phyloP scores from a whole-genome alignment of 1,284 basidiomycete species.

The Irpex lacteus region DNA sequence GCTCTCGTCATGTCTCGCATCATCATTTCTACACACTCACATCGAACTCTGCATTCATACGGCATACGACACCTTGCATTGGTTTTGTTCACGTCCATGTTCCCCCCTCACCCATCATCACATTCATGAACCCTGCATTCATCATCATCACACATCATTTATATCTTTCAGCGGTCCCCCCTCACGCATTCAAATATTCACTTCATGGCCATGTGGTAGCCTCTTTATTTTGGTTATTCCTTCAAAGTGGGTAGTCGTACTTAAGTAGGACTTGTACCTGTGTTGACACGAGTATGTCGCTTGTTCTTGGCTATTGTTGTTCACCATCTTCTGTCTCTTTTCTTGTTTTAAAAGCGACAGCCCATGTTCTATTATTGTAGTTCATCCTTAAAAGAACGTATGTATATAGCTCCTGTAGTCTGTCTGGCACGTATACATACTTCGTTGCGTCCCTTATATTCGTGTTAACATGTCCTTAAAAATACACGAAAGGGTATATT shows the following conservation, averaged over 20 bases:
- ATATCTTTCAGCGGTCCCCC: not conserved
- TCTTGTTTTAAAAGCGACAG: not conserved
- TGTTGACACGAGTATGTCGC: not conserved
- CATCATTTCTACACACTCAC: not conserved
- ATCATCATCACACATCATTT: not conserved
- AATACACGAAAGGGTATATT: not conserved
- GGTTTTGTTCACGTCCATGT: not conserved
- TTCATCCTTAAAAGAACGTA: not conserved
- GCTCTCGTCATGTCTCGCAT: not conserved
- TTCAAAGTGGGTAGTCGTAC: too few species aligned
- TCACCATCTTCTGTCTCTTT: too few species aligned
- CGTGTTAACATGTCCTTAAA: not conserved
- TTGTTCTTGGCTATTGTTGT: not conserved
- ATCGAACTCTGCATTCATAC: not conserved
- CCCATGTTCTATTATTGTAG: not conserved
- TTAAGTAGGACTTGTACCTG: too few species aligned
- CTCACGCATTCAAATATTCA: not conserved
- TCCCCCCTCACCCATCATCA: not conserved
- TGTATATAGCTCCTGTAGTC: not conserved
- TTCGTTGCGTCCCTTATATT: not conserved
- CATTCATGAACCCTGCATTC: not conserved
- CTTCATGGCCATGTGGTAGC: not conserved
- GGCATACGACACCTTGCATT: not conserved
- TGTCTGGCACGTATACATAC: not conserved
- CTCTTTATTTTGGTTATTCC: too few species aligned